phyloP scores from a whole-genome alignment of 192 early-diverging fungal species.

The Spizellomyces punctatus region DNA sequence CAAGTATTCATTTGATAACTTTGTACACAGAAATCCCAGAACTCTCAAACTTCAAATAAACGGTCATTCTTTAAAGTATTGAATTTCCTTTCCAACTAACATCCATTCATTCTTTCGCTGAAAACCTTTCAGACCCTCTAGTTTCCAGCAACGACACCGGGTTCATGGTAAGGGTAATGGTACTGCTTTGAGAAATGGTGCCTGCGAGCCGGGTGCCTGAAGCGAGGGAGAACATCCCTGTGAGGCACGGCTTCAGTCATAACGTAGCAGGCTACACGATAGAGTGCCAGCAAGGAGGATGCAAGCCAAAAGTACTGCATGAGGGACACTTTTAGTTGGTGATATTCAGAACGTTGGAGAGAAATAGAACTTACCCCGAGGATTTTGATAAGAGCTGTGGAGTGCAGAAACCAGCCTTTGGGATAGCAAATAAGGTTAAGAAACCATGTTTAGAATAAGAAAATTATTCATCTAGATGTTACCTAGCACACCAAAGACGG shows the following conservation, averaged over 20 bases:
- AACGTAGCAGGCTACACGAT: conserved; percentile 30
- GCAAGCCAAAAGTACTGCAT: conserved; percentile 33
- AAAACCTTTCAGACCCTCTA: background rate
- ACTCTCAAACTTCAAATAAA: too few relatives aligned
- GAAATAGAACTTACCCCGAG: conserved; percentile 12
- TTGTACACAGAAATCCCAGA: too few relatives aligned
- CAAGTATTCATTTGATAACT: too few relatives aligned
- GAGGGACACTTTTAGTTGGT: background rate
- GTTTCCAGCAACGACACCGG: conserved; percentile 25
- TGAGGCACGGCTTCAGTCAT: conserved; percentile 24
- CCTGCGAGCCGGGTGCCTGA: conserved; percentile 1
- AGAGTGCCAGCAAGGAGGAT: conserved; percentile 19
- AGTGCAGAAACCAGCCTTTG: conserved; percentile 22
- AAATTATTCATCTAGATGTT: too few relatives aligned
- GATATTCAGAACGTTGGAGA: background rate
- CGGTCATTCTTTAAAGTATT: too few relatives aligned
- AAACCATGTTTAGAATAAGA: too few relatives aligned
- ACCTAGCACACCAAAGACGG: conserved; percentile 23
- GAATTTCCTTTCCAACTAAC: too few relatives aligned
- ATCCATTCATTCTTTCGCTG: too few relatives aligned
- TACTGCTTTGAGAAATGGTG: background rate
- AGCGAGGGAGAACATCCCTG: conserved; percentile 20
- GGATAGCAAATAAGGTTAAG: too few relatives aligned
- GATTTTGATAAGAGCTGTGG: conserved; percentile 26
- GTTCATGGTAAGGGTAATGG: conserved; percentile 17